A percentile compares a stretch with the other conserved stretches of the same genome.
Conservation (phyloP, 371 early-diverging fungal species). For the Mucor ambiguus region DNA sequence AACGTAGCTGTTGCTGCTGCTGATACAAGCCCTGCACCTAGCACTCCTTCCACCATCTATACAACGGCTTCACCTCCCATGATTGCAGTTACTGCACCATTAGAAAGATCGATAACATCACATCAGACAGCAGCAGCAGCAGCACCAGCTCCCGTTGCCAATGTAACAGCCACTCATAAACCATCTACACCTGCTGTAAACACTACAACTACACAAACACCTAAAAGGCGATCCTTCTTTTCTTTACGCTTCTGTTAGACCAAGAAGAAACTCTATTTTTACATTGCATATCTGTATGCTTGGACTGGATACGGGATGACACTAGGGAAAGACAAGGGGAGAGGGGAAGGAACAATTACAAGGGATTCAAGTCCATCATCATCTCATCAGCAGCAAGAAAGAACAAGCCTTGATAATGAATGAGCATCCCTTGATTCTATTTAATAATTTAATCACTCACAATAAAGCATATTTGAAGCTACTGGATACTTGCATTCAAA, state of each 20-base stretch:
- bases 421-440: background rate
- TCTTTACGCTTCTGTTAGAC: constrained; percentile 21
- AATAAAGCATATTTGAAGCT: background rate
- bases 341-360: background rate
- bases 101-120: background rate
- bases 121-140: background rate
- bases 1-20: background rate
- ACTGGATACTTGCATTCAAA: too few species aligned
- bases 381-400: background rate
- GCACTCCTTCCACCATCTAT: background rate
- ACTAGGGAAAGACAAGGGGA: background rate
- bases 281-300: background rate
- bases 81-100: background rate
- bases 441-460: background rate
- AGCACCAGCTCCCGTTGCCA: background rate
- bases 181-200: background rate
- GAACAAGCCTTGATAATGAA: background rate
- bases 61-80: constrained; percentile 1
- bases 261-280: constrained; percentile 4
- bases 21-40: background rate
- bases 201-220: background rate
- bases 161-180: background rate
- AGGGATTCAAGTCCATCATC: background rate
- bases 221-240: constrained; percentile 24
- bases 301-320: background rate